Evolutionary conservation across 2,329 filamentous ascomycete species (phyloP).

Genomic region (Diaporthe eres): DNA sequence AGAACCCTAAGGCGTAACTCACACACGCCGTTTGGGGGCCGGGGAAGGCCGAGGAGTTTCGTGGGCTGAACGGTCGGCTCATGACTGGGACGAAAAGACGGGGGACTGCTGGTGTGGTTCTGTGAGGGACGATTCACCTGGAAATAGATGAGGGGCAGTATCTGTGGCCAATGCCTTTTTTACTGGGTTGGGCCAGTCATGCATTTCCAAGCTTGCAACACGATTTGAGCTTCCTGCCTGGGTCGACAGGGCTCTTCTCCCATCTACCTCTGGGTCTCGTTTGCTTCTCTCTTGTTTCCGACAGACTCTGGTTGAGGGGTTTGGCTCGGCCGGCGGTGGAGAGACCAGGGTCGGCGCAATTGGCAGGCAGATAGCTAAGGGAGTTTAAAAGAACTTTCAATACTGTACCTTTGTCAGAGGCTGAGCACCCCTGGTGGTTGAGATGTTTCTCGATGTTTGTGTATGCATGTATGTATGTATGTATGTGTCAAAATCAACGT

Average conservation of each 20-base stretch:
- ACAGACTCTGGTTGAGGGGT: not conserved
- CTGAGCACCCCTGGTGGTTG: too few relatives aligned
- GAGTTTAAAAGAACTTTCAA: not conserved
- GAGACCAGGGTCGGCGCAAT: not conserved
- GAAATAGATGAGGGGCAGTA: not conserved
- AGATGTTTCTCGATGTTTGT: too few relatives aligned
- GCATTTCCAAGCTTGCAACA: not conserved
- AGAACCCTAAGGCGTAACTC: conserved; percentile 40
- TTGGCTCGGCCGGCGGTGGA: not conserved
- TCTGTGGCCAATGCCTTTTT: not conserved
- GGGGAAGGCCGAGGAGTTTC: not conserved
- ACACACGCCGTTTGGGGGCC: not conserved
- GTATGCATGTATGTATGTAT: not conserved
- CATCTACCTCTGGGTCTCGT: not conserved
- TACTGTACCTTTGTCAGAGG: not conserved
- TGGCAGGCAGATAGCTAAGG: not conserved
- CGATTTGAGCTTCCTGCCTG: not conserved
- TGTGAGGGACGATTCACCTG: not conserved
- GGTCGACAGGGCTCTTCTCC: not conserved
- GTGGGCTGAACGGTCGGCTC: not conserved
- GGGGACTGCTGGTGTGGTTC: not conserved
- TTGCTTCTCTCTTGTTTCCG: not conserved
- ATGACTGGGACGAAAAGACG: not conserved
- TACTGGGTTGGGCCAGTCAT: not conserved
- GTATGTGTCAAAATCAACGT: not conserved